Evolutionary conservation across 208 protist genomes (phyloP).

Genomic region (Leishmania tarentolae): DNA sequence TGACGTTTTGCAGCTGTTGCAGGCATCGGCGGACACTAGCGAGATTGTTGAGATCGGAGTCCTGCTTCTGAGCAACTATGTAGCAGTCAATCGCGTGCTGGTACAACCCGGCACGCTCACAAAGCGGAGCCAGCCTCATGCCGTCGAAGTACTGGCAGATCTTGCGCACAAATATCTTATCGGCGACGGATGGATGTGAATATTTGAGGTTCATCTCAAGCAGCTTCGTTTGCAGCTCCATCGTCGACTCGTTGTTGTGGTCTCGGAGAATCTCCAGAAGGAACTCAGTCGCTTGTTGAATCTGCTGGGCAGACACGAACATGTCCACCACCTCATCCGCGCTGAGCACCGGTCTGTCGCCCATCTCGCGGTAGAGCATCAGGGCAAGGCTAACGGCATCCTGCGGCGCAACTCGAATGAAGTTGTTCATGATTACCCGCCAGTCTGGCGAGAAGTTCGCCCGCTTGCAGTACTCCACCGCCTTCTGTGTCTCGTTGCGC

Average conservation of each 20-base stretch:
- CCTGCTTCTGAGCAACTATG: conserved; percentile 83
- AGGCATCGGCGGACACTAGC: conserved; percentile 98
- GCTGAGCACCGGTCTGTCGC: conserved; percentile 74
- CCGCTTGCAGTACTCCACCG: conserved; percentile 98
- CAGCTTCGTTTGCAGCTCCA: conserved; percentile 98
- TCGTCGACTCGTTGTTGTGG: conserved; percentile 91
- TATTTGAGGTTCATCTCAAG: conserved; percentile 99
- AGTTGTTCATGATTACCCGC: conserved; percentile 92
- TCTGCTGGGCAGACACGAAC: conserved; percentile 95
- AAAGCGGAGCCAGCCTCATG: conserved; percentile 95
- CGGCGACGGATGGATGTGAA: conserved; percentile 96
- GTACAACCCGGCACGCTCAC: conserved; percentile 98
- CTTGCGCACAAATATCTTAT: conserved; percentile 97
- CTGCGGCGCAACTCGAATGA: conserved; percentile 92
- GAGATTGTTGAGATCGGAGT: conserved; percentile 88
- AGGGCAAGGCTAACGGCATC: conserved; percentile 92
- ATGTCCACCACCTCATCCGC: conserved; percentile 94
- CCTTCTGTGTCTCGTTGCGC: conserved; percentile 96
- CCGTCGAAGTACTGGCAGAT: conserved; percentile 98
- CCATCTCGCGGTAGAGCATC: conserved; percentile 90
- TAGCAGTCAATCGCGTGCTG: conserved; percentile 99
- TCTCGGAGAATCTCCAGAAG: conserved; percentile 97
- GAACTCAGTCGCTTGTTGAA: conserved; percentile 98
- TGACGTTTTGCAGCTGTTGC: conserved; percentile 93
- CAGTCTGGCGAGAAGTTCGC: conserved; percentile 97